Conservation (phyloP, 2,329 filamentous ascomycete genomes). For the Fusarium decemcellulare region DNA sequence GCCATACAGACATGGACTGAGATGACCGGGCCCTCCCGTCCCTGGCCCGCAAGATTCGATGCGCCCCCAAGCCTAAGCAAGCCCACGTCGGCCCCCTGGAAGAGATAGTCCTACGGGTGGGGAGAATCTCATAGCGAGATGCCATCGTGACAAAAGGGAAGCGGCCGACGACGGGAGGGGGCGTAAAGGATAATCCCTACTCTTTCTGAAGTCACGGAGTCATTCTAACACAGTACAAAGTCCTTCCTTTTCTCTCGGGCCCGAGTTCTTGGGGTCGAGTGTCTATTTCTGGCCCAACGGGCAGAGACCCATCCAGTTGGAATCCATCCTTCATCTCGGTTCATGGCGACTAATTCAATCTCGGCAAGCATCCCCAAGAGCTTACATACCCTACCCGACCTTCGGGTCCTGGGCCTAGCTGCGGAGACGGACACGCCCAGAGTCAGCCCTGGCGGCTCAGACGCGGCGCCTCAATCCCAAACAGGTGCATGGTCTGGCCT, state of each 20-base stretch:
- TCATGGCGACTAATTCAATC: slow-evolving; percentile 17
- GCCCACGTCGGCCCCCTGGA: not conserved
- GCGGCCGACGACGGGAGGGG: not conserved
- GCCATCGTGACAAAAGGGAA: not conserved
- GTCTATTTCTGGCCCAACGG: slow-evolving; percentile 36
- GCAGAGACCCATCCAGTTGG: slow-evolving; percentile 3
- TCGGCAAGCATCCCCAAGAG: slow-evolving; percentile 19
- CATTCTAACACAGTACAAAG: not conserved
- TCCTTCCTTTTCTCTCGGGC: not conserved
- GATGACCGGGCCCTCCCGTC: not conserved
- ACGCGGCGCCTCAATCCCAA: slow-evolving; percentile 16
- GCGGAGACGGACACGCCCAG: slow-evolving; percentile 8
- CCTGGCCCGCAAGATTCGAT: not conserved
- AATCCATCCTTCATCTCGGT: slow-evolving; percentile 39
- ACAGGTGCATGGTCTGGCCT: slow-evolving; percentile 15
- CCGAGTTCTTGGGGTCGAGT: slow-evolving; percentile 8
- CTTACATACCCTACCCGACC: slow-evolving; percentile 11
- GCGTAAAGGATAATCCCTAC: not conserved
- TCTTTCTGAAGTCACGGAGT: not conserved
- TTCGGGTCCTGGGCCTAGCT: slow-evolving; percentile 24
- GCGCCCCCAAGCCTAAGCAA: not conserved
- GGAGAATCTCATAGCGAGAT: not conserved
- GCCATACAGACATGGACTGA: too few relatives aligned
- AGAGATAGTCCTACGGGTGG: slow-evolving; percentile 7
- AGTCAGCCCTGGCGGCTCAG: slow-evolving; percentile 35